phyloP scores from a whole-genome alignment of 2,329 filamentous ascomycete species.

The Exophiala calicioides region DNA sequence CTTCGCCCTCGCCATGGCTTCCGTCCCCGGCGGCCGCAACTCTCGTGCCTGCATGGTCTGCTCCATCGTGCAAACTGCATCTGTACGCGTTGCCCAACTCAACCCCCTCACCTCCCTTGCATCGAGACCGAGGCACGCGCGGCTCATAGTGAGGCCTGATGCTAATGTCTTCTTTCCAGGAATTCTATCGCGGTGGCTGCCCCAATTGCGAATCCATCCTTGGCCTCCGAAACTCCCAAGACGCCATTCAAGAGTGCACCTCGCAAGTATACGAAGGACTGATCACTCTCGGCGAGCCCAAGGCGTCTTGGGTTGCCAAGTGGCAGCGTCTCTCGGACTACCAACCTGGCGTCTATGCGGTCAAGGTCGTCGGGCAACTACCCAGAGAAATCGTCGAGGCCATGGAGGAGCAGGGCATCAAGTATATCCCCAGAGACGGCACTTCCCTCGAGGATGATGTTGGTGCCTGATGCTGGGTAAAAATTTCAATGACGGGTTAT shows the following conservation, averaged over 20 bases:
- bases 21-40: conserved; percentile 71
- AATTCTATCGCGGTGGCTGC: conserved; percentile 84
- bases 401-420: conserved; percentile 61
- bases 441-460: conserved; percentile 48
- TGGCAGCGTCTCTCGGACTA: conserved; percentile 92
- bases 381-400: conserved; percentile 59
- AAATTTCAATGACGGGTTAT: not conserved
- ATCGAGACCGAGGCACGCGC: not conserved
- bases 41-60: conserved; percentile 99
- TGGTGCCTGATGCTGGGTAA: conserved; percentile 15
- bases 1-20: conserved; percentile 34
- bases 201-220: conserved; percentile 97
- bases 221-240: conserved; percentile 73
- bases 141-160: not conserved
- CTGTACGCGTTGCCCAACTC: conserved; percentile 52
- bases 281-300: conserved; percentile 80
- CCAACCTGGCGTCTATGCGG: conserved; percentile 85
- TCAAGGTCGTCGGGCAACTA: conserved; percentile 80
- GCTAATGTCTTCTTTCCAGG: conserved; percentile 49
- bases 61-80: conserved; percentile 83
- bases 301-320: conserved; percentile 88
- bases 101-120: not conserved
- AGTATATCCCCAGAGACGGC: conserved; percentile 59
- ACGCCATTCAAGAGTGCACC: conserved; percentile 88
- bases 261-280: conserved; percentile 94